Percentiles rank a stretch among this genome's conserved stretches.
phyloP scores from a whole-genome alignment of 441 rosid genomes.

The Pelargonium myrrhifolium region DNA sequence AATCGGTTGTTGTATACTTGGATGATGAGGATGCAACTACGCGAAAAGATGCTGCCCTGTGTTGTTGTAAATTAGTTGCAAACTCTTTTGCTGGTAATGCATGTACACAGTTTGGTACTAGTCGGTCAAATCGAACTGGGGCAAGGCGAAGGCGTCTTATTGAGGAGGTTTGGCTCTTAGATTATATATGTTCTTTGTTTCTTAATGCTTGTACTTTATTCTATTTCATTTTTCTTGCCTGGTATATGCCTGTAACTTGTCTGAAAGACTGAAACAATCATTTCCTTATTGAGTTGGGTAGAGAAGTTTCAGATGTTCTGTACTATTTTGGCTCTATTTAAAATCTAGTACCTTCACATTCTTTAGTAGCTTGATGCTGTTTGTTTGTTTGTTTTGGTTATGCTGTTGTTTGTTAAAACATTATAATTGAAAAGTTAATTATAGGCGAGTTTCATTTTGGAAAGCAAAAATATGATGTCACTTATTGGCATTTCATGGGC shows the following conservation, averaged over 20 bases:
- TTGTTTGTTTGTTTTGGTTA: neutral
- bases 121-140: conserved; percentile 75
- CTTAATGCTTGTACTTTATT: neutral
- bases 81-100: conserved; percentile 64
- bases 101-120: conserved; percentile 57
- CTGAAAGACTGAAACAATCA: neutral
- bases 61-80: conserved; percentile 92
- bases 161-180: conserved; percentile 65
- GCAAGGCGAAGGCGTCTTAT: conserved; percentile 78
- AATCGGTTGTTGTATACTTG: conserved; percentile 80
- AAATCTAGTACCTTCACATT: neutral
- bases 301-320: neutral
- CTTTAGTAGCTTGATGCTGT: neutral
- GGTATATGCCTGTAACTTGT: neutral
- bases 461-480: too few species aligned
- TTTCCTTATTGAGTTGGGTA: neutral
- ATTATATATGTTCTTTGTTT: conserved; percentile 6
- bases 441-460: too few species aligned
- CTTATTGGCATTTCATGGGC: too few species aligned
- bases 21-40: conserved; percentile 95
- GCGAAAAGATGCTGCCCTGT: conserved; percentile 94
- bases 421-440: too few species aligned
- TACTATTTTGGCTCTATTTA: neutral
- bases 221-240: neutral
- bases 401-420: too few species aligned